Conservation (phyloP, 2,329 filamentous ascomycete species). For the Stenocarpella maydis region DNA sequence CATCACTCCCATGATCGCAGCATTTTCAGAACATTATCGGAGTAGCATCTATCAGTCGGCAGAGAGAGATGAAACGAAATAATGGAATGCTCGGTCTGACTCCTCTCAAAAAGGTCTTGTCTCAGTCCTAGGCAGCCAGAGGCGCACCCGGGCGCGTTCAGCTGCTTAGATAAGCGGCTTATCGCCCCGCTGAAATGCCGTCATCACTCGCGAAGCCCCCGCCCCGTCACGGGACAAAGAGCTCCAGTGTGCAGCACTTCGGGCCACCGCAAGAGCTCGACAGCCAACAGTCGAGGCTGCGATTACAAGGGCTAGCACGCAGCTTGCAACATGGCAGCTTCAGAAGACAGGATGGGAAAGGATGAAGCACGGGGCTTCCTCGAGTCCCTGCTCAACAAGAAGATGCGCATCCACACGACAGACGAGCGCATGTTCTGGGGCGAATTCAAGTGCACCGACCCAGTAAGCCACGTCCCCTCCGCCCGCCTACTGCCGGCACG, state of each 20-base stretch:
- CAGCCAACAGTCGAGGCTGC: background rate
- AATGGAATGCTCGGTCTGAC: slow-evolving; percentile 13
- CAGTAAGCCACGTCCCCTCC: slow-evolving; percentile 61
- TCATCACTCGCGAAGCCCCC: slow-evolving; percentile 34
- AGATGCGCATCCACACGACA: slow-evolving; percentile 78
- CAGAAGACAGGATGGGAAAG: slow-evolving; percentile 53
- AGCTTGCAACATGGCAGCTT: slow-evolving; percentile 7
- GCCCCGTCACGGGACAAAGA: slow-evolving; percentile 34
- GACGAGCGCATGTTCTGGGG: slow-evolving; percentile 91
- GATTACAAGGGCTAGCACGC: background rate
- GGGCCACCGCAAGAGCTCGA: background rate
- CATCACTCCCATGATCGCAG: background rate
- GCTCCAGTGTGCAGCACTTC: background rate
- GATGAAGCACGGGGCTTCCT: slow-evolving; percentile 65
- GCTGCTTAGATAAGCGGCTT: background rate
- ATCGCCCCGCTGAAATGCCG: slow-evolving; percentile 29
- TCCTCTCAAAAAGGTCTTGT: background rate
- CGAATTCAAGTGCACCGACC: slow-evolving; percentile 93
- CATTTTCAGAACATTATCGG: background rate
- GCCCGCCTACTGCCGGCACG: background rate
- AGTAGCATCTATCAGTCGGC: background rate
- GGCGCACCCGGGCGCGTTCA: slow-evolving; percentile 16
- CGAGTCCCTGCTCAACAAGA: slow-evolving; percentile 76
- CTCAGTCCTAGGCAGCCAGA: background rate
- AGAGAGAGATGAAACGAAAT: background rate